Evolutionary conservation across 768 basidiomycete species (phyloP).

Genomic region (Crepidotus variabilis): DNA sequence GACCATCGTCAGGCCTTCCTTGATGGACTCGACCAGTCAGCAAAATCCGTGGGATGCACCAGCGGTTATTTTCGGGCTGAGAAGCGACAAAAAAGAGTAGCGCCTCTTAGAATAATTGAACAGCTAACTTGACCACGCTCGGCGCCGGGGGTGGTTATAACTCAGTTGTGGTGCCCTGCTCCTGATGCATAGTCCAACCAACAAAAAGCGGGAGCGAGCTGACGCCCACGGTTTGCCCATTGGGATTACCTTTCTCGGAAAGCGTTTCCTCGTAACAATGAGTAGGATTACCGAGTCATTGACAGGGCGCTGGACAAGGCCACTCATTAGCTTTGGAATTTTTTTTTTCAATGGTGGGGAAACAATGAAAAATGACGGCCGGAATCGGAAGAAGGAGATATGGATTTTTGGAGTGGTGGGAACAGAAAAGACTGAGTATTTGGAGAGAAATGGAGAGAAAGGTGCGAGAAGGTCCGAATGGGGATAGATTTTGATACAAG

Average conservation of each 20-base stretch:
- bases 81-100: neutral
- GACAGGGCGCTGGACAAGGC: neutral
- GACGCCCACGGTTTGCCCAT: neutral
- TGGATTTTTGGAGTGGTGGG: neutral
- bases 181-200: neutral
- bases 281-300: neutral
- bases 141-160: neutral
- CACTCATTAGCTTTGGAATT: neutral
- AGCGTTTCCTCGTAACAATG: neutral
- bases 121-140: neutral
- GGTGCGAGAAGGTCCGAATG: slow-evolving; percentile 23
- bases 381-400: neutral
- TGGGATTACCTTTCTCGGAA: neutral
- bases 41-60: neutral
- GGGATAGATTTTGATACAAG: slow-evolving; percentile 38
- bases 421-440: neutral
- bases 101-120: neutral
- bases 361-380: slow-evolving; percentile 9
- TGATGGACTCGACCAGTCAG: neutral
- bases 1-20: neutral
- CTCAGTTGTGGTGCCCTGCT: neutral
- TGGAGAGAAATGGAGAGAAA: slow-evolving; percentile 14
- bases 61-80: neutral
- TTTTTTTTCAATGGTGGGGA: slow-evolving; percentile 11
- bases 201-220: too few species aligned